Evolutionary conservation across 768 basidiomycete genomes (phyloP).

Genomic region (Pisolithus tinctorius): DNA sequence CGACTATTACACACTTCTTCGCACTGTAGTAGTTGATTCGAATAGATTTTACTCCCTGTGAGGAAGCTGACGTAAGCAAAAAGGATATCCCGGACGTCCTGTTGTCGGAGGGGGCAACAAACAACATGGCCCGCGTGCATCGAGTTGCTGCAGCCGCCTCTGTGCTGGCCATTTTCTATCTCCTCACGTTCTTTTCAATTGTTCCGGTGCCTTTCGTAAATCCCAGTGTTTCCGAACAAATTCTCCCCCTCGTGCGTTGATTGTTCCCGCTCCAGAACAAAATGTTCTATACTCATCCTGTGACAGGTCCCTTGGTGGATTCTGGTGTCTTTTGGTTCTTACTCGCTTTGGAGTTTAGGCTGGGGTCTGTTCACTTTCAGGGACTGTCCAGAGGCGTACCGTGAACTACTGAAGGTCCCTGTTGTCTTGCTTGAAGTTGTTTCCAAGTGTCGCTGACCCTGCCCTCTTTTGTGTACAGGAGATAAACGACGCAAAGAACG

Average conservation of each 20-base stretch:
- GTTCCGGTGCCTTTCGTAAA: slow-evolving; percentile 51
- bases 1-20: too few relatives aligned
- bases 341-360: slow-evolving; percentile 71
- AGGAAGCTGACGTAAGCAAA: too few relatives aligned
- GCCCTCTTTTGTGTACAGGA: slow-evolving; percentile 35
- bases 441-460: background rate
- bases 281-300: background rate
- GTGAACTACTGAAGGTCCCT: slow-evolving; percentile 52
- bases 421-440: slow-evolving; percentile 16
- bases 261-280: background rate
- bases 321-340: slow-evolving; percentile 72
- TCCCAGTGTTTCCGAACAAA: slow-evolving; percentile 35
- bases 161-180: slow-evolving; percentile 40
- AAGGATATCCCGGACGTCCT: too few relatives aligned
- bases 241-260: slow-evolving; percentile 53
- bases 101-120: too few relatives aligned
- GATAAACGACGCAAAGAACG: slow-evolving; percentile 51
- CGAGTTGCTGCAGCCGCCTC: slow-evolving; percentile 41
- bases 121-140: slow-evolving; percentile 52
- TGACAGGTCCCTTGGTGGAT: slow-evolving; percentile 79
- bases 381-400: slow-evolving; percentile 77
- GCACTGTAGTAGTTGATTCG: too few relatives aligned
- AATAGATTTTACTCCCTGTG: too few relatives aligned
- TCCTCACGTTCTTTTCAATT: slow-evolving; percentile 49
- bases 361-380: slow-evolving; percentile 66